Conservation (phyloP, 1,139 yeast species). For the Debaryomyces subglobosus region DNA sequence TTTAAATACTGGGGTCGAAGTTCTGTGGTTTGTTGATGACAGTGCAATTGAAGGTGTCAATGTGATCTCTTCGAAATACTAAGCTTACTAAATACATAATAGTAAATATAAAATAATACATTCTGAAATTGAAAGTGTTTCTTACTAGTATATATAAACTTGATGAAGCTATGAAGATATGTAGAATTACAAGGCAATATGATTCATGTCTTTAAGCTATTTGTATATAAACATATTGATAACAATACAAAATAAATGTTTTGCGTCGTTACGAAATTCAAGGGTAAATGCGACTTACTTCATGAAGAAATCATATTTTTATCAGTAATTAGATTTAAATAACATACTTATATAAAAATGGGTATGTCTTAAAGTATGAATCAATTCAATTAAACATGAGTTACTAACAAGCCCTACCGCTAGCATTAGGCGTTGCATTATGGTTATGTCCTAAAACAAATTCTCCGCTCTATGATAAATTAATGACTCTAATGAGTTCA, state of each 20-base stretch:
- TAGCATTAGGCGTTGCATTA: conserved; percentile 55
- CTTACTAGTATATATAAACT: too few species aligned
- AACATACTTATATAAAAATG: conserved; percentile 14
- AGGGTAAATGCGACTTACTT: background rate
- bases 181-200: background rate
- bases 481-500: conserved; percentile 63
- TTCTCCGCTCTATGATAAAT: conserved; percentile 57
- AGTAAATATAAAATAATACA: background rate
- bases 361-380: conserved; percentile 19
- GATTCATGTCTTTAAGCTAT: background rate
- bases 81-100: conserved; percentile 10
- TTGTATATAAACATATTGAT: background rate
- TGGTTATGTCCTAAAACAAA: conserved; percentile 76
- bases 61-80: conserved; percentile 50
- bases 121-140: background rate
- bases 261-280: background rate
- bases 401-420: conserved; percentile 18
- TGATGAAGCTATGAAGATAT: too few species aligned
- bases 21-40: conserved; percentile 81
- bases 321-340: background rate
- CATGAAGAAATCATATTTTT: background rate
- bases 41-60: conserved; percentile 71
- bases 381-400: background rate
- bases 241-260: background rate
- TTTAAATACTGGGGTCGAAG: conserved; percentile 45